phyloP scores from a whole-genome alignment of 1,284 basidiomycete species.

The Boletus sp. region DNA sequence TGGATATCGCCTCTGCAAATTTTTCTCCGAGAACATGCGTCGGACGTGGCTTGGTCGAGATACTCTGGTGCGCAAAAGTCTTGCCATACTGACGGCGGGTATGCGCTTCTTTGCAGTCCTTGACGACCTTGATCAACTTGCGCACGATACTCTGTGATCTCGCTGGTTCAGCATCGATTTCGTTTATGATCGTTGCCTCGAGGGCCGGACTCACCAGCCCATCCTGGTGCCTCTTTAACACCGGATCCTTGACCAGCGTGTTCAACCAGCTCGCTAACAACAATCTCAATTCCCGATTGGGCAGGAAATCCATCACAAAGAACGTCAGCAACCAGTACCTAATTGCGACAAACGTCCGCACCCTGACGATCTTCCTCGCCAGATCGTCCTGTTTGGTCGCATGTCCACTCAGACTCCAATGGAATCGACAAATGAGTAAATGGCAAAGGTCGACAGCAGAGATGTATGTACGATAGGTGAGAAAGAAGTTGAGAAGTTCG shows the following conservation, averaged over 20 bases:
- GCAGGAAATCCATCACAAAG: conserved; percentile 83
- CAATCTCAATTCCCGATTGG: conserved; percentile 74
- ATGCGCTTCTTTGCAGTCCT: conserved; percentile 75
- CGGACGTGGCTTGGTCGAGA: conserved; percentile 38
- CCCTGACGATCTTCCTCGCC: conserved; percentile 75
- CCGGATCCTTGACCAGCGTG: conserved; percentile 67
- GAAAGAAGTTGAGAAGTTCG: conserved; percentile 83
- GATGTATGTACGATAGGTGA: conserved; percentile 85
- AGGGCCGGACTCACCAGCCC: conserved; percentile 58
- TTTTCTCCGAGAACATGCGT: conserved; percentile 59
- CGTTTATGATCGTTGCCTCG: neutral
- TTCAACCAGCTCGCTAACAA: conserved; percentile 81
- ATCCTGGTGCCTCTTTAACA: conserved; percentile 65
- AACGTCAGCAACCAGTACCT: conserved; percentile 88
- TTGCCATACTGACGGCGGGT: conserved; percentile 44
- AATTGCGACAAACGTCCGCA: conserved; percentile 85
- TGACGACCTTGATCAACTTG: conserved; percentile 78
- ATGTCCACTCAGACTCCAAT: conserved; percentile 76
- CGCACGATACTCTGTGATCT: conserved; percentile 67
- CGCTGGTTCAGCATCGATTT: conserved; percentile 15
- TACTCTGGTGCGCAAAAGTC: conserved; percentile 38
- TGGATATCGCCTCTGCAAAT: conserved; percentile 62
- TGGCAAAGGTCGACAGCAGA: conserved; percentile 75
- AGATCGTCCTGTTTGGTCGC: conserved; percentile 61
- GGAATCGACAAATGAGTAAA: conserved; percentile 80